Conservation (phyloP, 805 yeast genomes). For the Tetrapisispora taiwanensis region DNA sequence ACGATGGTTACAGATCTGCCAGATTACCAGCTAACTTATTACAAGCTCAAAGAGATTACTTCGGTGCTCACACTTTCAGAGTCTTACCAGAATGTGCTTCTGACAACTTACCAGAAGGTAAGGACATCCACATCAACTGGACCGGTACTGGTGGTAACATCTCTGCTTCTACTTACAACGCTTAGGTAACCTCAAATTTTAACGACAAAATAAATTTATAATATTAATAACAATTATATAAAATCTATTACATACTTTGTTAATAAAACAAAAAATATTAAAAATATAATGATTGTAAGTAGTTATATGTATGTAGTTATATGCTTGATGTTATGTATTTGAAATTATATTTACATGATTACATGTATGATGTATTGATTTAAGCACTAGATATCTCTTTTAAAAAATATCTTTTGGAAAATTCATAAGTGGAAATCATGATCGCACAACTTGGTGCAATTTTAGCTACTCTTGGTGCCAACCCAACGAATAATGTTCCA, state of each 20-base stretch:
- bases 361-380: too few species aligned
- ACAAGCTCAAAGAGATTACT: conserved; percentile 99
- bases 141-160: conserved; percentile 98
- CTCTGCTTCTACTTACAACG: conserved; percentile 89
- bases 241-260: conserved; percentile 1
- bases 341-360: not conserved
- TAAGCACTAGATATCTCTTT: not conserved
- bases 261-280: not conserved
- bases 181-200: conserved; percentile 36
- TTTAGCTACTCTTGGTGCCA: conserved; percentile 76
- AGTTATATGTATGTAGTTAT: too few species aligned
- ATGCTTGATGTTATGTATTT: not conserved
- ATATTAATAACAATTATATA: not conserved
- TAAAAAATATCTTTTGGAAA: conserved; percentile 44
- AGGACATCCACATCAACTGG: conserved; percentile 95
- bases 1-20: conserved; percentile 96
- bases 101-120: conserved; percentile 64
- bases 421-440: conserved; percentile 91
- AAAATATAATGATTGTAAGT: not conserved
- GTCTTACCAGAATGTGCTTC: conserved; percentile 81
- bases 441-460: conserved; percentile 97
- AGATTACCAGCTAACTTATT: conserved; percentile 93
- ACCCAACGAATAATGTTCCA: conserved; percentile 78
- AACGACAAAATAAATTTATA: not conserved
- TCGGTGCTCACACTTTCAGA: conserved; percentile 98